Evolutionary conservation across 441 rosid genomes (phyloP), one percentile per base, ranked within the genome.

Genomic region (Populus hybrid): DNA sequence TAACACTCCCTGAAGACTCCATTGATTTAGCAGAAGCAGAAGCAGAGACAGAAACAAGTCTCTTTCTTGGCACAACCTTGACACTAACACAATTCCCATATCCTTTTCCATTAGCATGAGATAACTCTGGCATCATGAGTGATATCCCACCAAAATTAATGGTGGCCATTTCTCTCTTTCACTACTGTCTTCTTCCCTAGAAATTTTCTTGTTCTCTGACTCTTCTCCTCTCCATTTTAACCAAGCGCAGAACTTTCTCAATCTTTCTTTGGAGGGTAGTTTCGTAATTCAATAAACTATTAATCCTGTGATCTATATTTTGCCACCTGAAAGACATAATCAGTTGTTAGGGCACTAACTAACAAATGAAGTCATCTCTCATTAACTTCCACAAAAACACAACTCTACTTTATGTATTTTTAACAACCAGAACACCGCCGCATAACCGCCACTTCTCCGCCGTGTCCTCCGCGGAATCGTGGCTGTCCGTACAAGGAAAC

Each of bases 141-240:
- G 80, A 18, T 16, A 56, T 42, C 35, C 64, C n/a, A 29, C 79
- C 31, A 78, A 89, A 82, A 77, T 78, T 78, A 16, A 89, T 74
- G 70, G 89, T 64, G 36, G 92, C 88, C 94, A 92, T 89, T 64
- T 31, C 68, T n/a, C 9, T 2, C 6, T 31, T 67, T 9, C 21
- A n/a, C 66, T 33, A 9, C n/a, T 31, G 21, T 68, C 9, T 53
- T 20, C 10, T 42, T 16, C 24, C n/a, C 53, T 6, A 2, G 2
- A 56, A 21, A 21, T 61, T 3, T 2, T 12, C 11, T 31, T 64
- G 21, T 14, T 35, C 23, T n/a, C 42, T 26, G 5, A 9, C 42
- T 31, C 14, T 8, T 16, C 18, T 38, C 14, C 36, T 61, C 23
- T 66, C 4, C 38, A 9, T 24, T 35, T 21, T 45, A n/a, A 12